These are phyloP conservation scores for Acanthamoeba healyi DNA, from an alignment of 208 protist species.

Conservation along the genomic window DNA sequence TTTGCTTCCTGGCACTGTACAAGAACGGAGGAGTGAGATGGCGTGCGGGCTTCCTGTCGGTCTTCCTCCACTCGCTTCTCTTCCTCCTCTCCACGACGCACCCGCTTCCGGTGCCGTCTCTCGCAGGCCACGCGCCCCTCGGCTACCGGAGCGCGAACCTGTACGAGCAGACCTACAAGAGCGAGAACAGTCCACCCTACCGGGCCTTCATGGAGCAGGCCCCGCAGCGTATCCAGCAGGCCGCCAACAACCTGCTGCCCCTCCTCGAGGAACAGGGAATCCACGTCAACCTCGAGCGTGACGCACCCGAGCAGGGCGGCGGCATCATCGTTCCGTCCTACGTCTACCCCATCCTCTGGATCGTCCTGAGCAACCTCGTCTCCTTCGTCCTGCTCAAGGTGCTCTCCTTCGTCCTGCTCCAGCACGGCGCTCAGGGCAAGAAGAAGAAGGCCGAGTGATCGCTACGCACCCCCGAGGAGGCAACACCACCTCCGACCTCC, in stretches of 20 bases:
- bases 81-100: constrained; percentile 10
- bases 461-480: too few relatives aligned
- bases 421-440: constrained; percentile 14
- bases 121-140: neutral
- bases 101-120: neutral
- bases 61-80: constrained; percentile 20
- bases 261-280: constrained; percentile 20
- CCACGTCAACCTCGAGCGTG: constrained; percentile 15
- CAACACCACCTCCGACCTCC: too few relatives aligned
- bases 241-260: neutral
- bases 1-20: constrained; percentile 39
- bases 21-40: constrained; percentile 10
- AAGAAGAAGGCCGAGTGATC: constrained; percentile 49
- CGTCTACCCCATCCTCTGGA: constrained; percentile 21
- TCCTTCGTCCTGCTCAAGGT: constrained; percentile 24
- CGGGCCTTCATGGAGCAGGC: constrained; percentile 6
- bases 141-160: neutral
- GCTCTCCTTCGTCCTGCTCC: neutral
- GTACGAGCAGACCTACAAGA: constrained; percentile 31
- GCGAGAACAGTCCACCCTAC: constrained; percentile 11
- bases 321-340: neutral
- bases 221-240: neutral
- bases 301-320: neutral
- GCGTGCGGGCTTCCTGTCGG: constrained; percentile 23
- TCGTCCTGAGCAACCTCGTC: neutral